Evolutionary conservation across 2,329 filamentous ascomycete species (phyloP).

Genomic region (Graphilbum fragrans): DNA sequence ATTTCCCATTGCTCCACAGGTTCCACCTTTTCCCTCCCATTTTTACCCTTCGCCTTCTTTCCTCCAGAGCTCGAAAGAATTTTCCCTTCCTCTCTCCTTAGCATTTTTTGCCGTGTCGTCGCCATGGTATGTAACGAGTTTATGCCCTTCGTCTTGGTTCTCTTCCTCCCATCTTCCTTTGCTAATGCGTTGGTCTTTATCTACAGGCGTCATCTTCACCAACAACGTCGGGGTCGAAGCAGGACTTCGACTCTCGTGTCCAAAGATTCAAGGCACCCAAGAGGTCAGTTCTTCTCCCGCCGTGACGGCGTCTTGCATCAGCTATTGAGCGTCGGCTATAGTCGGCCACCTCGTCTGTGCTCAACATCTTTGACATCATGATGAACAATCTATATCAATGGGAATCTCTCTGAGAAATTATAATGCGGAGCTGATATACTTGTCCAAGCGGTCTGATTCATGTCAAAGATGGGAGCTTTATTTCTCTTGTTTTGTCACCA

Average conservation of each 20-base stretch:
- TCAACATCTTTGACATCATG: slow-evolving; percentile 45
- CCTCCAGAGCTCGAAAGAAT: neutral
- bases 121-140: slow-evolving; percentile 2
- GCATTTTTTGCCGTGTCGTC: neutral
- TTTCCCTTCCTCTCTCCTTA: neutral
- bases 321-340: too few species aligned
- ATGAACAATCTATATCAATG: slow-evolving; percentile 73
- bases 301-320: slow-evolving; percentile 4
- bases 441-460: slow-evolving; percentile 30
- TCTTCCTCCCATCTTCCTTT: neutral
- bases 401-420: slow-evolving; percentile 99
- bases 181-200: neutral
- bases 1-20: neutral
- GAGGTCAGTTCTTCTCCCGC: slow-evolving; percentile 42
- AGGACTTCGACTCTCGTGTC: slow-evolving; percentile 69
- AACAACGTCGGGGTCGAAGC: slow-evolving; percentile 56
- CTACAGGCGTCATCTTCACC: slow-evolving; percentile 58
- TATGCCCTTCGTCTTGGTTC: neutral
- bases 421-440: slow-evolving; percentile 78
- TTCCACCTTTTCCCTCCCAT: neutral
- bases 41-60: neutral
- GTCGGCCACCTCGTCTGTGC: slow-evolving; percentile 4
- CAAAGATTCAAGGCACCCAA: slow-evolving; percentile 80
- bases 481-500: slow-evolving; percentile 2
- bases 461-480: slow-evolving; percentile 3